Base-by-base conservation (phyloP, 2,329 filamentous ascomycete genomes). In the Diaporthe eres region DNA sequence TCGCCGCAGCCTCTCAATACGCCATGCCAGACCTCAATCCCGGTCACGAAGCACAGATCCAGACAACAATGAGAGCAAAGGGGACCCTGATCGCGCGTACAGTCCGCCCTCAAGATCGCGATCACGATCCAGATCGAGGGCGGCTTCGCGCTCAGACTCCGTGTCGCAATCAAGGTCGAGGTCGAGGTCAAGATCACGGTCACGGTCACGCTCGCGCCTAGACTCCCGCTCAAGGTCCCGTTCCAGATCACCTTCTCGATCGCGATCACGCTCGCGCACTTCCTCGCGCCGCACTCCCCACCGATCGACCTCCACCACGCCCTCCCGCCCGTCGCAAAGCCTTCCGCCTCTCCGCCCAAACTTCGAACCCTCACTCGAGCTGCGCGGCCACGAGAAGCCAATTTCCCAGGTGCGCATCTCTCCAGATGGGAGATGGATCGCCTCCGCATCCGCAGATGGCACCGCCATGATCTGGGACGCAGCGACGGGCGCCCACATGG, bases 381-480 rank as follows among this genome's bases (percentile, higher is more conserved):
- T 98, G 28, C 90, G 89, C 77, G 96, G 95, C 2, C 96, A 98
- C 85, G 89, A 90, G 68, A 92, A 93, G 76, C 92, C 94, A 31
- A 91, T 98, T 1, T 94, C 96, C 2, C 92, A 95, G 72, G 95
- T 98, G 67, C 94, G 94, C 80, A 97, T 98, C 85, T 98, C 96
- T 1, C 97, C 96, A 0, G 93, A 98, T 85, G 95, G 95, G 7
- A 90, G 91, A 44, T 97, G 94, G 92, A 94, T 99, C 78, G 97
- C 97, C 28, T 97, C 94, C 77, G 94, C 93, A 71, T 98, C 95
- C 47, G 95, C 96, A 28, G 97, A 99, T 85, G 94, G 92, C 73
- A 97, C 95, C 10, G 91, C 98, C 82, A 98, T 97, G 84, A 92
- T 98, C 76, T 99, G 97, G 96, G 92, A 96, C 82, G 92, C 94